Evolutionary conservation across 78 protist genomes (phyloP).

Genomic region (Dictyostelium citrinum): DNA sequence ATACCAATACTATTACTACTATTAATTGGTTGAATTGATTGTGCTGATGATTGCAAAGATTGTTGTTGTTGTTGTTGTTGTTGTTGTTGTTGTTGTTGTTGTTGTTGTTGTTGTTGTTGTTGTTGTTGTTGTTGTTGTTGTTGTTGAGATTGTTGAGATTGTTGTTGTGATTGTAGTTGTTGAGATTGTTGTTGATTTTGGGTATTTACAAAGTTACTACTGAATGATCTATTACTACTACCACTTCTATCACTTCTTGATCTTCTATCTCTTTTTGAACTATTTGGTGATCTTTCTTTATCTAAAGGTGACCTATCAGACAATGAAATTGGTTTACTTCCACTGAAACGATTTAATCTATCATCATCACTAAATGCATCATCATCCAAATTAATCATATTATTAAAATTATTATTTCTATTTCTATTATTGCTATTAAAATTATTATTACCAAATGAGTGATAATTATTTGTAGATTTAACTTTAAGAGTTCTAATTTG

Average conservation of each 20-base stretch:
- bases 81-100: not conserved
- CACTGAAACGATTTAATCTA: not conserved
- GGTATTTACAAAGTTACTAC: not conserved
- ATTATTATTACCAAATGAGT: not conserved
- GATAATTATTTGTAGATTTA: not conserved
- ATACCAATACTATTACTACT: not conserved
- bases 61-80: not conserved
- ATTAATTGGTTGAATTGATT: not conserved
- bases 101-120: not conserved
- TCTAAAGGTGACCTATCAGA: conserved; percentile 30
- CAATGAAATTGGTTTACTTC: not conserved
- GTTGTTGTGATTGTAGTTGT: not conserved
- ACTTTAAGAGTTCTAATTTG: conserved; percentile 26
- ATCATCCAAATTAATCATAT: not conserved
- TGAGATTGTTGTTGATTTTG: not conserved
- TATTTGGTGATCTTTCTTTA: conserved; percentile 1
- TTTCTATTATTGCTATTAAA: not conserved
- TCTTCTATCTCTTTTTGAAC: conserved; percentile 22
- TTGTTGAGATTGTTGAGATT: not conserved
- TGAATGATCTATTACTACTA: not conserved
- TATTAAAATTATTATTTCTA: not conserved
- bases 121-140: not conserved
- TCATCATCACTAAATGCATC: not conserved
- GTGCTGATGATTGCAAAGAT: not conserved
- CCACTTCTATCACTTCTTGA: conserved; percentile 54